A percentile compares a stretch with the other conserved stretches of the same genome.
phyloP scores from a whole-genome alignment of 2,329 filamentous ascomycete species.

The Aspergillus pseudotamarii region DNA sequence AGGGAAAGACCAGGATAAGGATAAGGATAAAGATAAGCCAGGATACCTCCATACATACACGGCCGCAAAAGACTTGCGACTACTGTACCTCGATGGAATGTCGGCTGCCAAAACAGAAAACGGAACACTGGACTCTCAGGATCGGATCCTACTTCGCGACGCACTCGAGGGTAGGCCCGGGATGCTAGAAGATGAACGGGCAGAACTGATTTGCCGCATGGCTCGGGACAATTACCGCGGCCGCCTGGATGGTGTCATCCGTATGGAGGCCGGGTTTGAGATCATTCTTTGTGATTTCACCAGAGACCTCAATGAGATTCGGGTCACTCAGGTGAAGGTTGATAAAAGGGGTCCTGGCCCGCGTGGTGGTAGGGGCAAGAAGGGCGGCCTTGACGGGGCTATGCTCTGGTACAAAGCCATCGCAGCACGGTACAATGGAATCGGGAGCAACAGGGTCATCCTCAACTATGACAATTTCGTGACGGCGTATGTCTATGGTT shows the following conservation, averaged over 20 bases:
- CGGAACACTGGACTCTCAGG: conserved; percentile 70
- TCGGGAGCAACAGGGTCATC: conserved; percentile 43
- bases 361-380: neutral
- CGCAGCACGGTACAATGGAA: conserved; percentile 34
- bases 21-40: neutral
- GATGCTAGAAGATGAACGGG: conserved; percentile 54
- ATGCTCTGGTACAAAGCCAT: conserved; percentile 27
- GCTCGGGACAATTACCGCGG: conserved; percentile 52
- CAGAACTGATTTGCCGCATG: conserved; percentile 59
- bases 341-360: neutral
- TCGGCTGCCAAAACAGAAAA: conserved; percentile 66
- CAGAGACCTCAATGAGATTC: conserved; percentile 40
- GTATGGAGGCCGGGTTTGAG: conserved; percentile 72
- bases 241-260: conserved; percentile 63
- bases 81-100: conserved; percentile 73
- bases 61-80: conserved; percentile 57
- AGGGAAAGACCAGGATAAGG: neutral
- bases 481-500: conserved; percentile 48
- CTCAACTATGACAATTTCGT: conserved; percentile 55
- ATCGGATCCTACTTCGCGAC: conserved; percentile 59
- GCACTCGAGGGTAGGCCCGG: conserved; percentile 17
- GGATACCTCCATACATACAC: conserved; percentile 71
- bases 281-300: conserved; percentile 69
- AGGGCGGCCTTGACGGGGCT: neutral
- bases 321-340: conserved; percentile 33